Evolutionary conservation across 306 rosid species (phyloP).

Genomic region (Citrullus amarus): DNA sequence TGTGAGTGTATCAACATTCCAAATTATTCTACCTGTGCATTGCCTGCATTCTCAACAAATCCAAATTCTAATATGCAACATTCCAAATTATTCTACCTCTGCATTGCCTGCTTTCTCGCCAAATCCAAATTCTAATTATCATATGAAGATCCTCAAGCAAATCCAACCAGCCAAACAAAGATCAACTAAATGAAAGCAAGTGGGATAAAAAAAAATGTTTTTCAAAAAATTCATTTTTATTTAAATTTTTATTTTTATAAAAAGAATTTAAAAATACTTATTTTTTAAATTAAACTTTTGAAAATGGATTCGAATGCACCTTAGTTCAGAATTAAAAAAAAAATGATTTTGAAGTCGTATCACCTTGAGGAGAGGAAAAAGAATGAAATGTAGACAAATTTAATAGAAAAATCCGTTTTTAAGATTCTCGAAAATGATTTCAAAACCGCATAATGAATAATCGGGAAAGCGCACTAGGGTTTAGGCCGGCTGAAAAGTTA

Average conservation of each 20-base stretch:
- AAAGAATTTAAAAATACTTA: too few species aligned
- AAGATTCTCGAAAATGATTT: not conserved
- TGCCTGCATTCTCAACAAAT: not conserved
- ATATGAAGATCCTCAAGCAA: not conserved
- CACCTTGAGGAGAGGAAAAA: not conserved
- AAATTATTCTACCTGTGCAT: not conserved
- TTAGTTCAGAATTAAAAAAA: not conserved
- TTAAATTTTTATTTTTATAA: too few species aligned
- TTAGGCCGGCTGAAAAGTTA: not conserved
- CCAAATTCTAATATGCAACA: not conserved
- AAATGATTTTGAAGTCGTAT: not conserved
- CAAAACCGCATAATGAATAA: not conserved
- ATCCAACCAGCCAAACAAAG: not conserved
- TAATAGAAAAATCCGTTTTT: not conserved
- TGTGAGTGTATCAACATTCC: not conserved
- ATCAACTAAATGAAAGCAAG: not conserved
- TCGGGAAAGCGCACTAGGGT: not conserved
- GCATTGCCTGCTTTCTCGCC: too few species aligned
- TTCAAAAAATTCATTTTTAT: too few species aligned
- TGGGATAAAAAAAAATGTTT: too few species aligned
- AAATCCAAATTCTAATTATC: too few species aligned
- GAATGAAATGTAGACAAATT: not conserved
- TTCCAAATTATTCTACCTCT: too few species aligned
- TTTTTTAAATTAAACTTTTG: too few species aligned
- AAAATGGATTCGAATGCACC: too few species aligned